A percentile compares a stretch with the other conserved stretches of the same genome.
These are phyloP conservation scores for Hypoxylon sp. DNA, from an alignment of 2,329 filamentous ascomycete genomes.

Conservation along the genomic window DNA sequence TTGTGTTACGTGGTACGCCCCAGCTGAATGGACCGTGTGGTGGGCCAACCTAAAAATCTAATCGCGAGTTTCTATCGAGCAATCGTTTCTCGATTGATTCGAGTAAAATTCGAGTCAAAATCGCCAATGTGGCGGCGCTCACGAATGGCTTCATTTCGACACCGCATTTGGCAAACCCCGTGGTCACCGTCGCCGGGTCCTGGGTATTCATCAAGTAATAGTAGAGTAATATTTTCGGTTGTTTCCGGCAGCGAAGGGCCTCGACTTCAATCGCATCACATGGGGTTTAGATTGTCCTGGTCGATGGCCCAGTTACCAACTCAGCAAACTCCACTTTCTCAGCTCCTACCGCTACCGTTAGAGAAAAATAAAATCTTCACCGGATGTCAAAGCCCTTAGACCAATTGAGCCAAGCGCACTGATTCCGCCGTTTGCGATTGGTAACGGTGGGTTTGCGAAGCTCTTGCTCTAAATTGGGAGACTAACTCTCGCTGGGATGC, in stretches of 20 bases:
- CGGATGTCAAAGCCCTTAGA: background rate
- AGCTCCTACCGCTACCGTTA: background rate
- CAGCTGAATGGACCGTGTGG: slow-evolving; percentile 32
- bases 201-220: slow-evolving; percentile 43
- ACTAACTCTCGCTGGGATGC: slow-evolving; percentile 5
- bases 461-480: slow-evolving; percentile 5
- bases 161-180: slow-evolving; percentile 38
- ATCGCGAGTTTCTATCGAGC: slow-evolving; percentile 45
- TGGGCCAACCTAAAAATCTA: slow-evolving; percentile 17
- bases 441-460: slow-evolving; percentile 13
- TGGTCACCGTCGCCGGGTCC: slow-evolving; percentile 8
- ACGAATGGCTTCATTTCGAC: slow-evolving; percentile 45
- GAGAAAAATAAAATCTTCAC: slow-evolving; percentile 8
- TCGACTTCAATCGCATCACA: slow-evolving; percentile 21
- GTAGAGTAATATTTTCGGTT: slow-evolving; percentile 36
- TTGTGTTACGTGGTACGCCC: slow-evolving; percentile 28
- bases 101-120: slow-evolving; percentile 47
- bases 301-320: slow-evolving; percentile 12
- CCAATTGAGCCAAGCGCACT: slow-evolving; percentile 17
- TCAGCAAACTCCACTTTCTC: slow-evolving; percentile 30
- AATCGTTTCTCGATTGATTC: slow-evolving; percentile 48
- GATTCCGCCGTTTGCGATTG: slow-evolving; percentile 17
- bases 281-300: slow-evolving; percentile 1
- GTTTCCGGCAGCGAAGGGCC: slow-evolving; percentile 31
- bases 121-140: background rate